phyloP scores from a whole-genome alignment of 148 eudicot genomes.

The Polygonum maritimum region DNA sequence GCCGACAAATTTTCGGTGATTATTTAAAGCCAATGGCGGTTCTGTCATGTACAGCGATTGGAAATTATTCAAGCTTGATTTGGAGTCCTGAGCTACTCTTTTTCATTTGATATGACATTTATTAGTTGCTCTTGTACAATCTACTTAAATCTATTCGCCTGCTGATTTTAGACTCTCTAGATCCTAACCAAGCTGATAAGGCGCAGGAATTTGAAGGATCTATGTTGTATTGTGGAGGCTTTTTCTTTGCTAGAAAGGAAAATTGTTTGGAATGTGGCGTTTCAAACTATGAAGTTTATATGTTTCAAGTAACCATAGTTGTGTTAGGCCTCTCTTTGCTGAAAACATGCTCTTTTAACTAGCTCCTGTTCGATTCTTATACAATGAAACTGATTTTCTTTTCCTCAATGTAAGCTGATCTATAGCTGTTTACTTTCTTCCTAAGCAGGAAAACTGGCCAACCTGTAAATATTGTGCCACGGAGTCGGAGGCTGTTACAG shows the following conservation, averaged over 20 bases:
- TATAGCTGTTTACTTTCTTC: not conserved
- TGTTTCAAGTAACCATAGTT: not conserved
- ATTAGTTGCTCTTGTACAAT: not conserved
- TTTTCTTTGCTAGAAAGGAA: not conserved
- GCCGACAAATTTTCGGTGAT: not conserved
- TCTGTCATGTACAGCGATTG: not conserved
- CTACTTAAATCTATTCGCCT: not conserved
- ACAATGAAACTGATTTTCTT: not conserved
- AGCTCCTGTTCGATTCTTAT: not conserved
- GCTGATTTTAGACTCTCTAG: not conserved
- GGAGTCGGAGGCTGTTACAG: constrained; percentile 9
- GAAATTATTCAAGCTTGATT: not conserved
- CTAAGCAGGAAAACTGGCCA: not conserved
- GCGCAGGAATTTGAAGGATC: constrained; percentile 41
- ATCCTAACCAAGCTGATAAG: not conserved
- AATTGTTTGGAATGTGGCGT: not conserved
- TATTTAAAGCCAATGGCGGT: not conserved
- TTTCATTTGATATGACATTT: not conserved
- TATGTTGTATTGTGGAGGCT: constrained; percentile 14
- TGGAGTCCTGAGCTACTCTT: not conserved
- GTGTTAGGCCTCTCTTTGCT: not conserved
- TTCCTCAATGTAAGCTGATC: not conserved
- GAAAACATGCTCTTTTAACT: not conserved
- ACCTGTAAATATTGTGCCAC: not conserved
- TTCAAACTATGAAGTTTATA: not conserved